Evolutionary conservation across 225 moss, liverwort and hornwort species (phyloP), one percentile per base, ranked within the genome.

Genomic region (Physcomitrium patens): DNA sequence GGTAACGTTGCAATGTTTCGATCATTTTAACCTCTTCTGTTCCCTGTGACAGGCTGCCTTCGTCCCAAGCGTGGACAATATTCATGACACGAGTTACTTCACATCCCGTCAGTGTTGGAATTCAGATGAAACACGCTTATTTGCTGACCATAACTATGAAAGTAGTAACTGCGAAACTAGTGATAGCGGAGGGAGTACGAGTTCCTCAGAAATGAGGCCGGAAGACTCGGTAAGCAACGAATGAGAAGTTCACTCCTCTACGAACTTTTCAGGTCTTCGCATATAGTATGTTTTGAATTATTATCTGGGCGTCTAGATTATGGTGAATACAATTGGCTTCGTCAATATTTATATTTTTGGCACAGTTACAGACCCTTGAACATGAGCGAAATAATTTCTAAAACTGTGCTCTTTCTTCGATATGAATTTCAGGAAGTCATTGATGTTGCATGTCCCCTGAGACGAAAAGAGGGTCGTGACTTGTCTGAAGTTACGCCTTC

Each of bases 41-140:
- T 70, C 45, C 69, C 2, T 81, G 22, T 45, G 51, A 53, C 85
- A 95, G 95, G 93, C 99, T 78, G 99, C 99, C 24, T 99, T 99
- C 66, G 93, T 99, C 65, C 99, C 99, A 51, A 99, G 81, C 71
- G 95, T 95, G 41, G 99, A 99, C 68, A 93, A 93, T 74, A 93
- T 91, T 26, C 89, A 99, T 65, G 99, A 99, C 65, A 99, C 99
- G 46, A 92, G 99, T 83, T 99, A 99, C 74, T 99, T 99, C 73
- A 92, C 83, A 52, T 93, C 99, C 60, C 91, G 99, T 28, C 91
- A 91, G 79, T 78, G 81, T 63, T 99, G 99, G 99, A 91, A 88
- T 75, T 65, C 89, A 51, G 68, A 60, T 18, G 99, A 99, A 62
- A 72, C 82, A 7, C 89, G 87, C 75, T 86, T 95, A 77, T 95